Base-by-base conservation (phyloP, 345 rosid species). In the Brassica nigra region DNA sequence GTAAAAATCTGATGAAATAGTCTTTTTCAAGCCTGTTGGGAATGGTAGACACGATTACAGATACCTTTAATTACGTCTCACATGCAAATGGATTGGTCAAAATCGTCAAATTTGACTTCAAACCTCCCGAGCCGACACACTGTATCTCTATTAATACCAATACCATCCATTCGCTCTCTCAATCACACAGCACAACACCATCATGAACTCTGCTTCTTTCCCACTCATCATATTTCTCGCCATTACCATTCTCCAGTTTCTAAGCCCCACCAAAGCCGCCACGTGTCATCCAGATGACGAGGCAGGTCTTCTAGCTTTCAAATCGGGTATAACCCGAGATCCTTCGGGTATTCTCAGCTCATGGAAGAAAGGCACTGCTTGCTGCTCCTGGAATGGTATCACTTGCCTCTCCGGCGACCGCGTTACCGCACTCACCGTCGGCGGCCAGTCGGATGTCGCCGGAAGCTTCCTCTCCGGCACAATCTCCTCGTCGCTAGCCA, bases 231-330 rank as follows among this genome's bases (percentile, higher is more conserved):
- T 83, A 67, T 47, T 78, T 28, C 1, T 81, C 11, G 12, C 74
- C 64, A 0, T 20, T 2, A 62, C 83, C 62, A 7, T 75, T 42
- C 37, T 74, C 70, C 80, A 16, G 5, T 47, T 14, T 27, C 9
- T 82, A 76, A 44, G 63, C 11, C 66, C 39, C 84, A 9, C 81
- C 64, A 72, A 77, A 66, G 89, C 89, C 4, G 76, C 87, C 71
- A 79, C 82, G 69, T 93, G 97, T 73, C 86, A 91, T 83, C 74
- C 62, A 0, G 92, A 91, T 9, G 98, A 93, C 67, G 87, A 88
- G 70, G 31, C 82, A 1, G 95, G 93, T 76, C 93, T 91, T 31
- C 52, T 90, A 68, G 92, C 82, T 54, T 93, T 93, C 84, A 91
- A 91, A 79, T 72, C 97, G 11, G 87, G 87, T 72, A 85, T 91